Evolutionary conservation across 768 basidiomycete species (phyloP).

Genomic region (Flagelloscypha sp.): DNA sequence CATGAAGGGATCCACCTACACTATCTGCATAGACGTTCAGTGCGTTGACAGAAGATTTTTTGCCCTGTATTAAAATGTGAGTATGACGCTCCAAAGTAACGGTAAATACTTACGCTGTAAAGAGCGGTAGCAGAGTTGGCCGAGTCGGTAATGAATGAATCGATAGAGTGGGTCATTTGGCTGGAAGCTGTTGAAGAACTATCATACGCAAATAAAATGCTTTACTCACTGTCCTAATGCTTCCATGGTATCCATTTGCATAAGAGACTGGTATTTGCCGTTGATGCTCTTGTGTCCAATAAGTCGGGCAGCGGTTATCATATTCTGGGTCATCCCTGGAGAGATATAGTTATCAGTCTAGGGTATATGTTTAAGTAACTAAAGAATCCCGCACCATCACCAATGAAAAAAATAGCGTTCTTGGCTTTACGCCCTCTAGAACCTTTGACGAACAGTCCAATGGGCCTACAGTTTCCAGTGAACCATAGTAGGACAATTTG

Average conservation of each 20-base stretch:
- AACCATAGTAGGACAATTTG: conserved; percentile 27
- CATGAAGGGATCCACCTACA: conserved; percentile 16
- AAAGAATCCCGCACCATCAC: conserved; percentile 27
- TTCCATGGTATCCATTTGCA: conserved; percentile 43
- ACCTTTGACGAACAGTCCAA: conserved; percentile 30
- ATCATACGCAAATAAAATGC: conserved; percentile 8
- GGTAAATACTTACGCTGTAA: too few relatives aligned
- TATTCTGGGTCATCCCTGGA: conserved; percentile 38
- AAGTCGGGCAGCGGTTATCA: conserved; percentile 39
- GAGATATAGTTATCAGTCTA: background rate
- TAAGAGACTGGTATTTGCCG: conserved; percentile 35
- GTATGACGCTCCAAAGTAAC: too few relatives aligned
- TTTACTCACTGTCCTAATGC: conserved; percentile 32
- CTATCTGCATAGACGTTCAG: conserved; percentile 36
- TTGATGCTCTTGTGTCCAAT: conserved; percentile 41
- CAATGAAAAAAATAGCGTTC: conserved; percentile 38
- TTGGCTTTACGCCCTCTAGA: conserved; percentile 28
- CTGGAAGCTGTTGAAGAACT: conserved; percentile 16
- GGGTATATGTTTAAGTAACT: background rate
- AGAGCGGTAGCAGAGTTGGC: conserved; percentile 39
- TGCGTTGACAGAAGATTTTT: conserved; percentile 34
- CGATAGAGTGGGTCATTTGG: conserved; percentile 41
- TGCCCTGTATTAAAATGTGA: too few relatives aligned
- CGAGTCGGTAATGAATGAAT: conserved; percentile 41
- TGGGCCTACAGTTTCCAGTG: conserved; percentile 26